A percentile compares a stretch with the other conserved stretches of the same genome.
Evolutionary conservation across 2,329 filamentous ascomycete genomes (phyloP).

Genomic region (Fusarium sp.): DNA sequence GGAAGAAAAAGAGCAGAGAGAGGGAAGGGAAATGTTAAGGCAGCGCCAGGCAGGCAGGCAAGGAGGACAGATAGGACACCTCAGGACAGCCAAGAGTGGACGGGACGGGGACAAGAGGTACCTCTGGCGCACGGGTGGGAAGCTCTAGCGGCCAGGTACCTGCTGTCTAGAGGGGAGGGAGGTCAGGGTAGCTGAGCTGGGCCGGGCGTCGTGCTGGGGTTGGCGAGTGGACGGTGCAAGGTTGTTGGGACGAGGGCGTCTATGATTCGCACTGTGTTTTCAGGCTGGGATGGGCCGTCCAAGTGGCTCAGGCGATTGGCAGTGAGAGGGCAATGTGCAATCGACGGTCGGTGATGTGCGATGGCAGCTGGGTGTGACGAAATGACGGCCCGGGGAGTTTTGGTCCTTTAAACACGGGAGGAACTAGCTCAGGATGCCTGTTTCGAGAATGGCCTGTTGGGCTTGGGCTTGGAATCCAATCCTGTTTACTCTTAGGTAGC

Average conservation of each 20-base stretch:
- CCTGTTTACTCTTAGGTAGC: background rate
- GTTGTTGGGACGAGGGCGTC: constrained; percentile 33
- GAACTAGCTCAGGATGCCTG: background rate
- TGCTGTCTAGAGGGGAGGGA: constrained; percentile 11
- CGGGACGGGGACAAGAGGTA: constrained; percentile 15
- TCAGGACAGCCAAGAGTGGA: background rate
- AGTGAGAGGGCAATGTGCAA: background rate
- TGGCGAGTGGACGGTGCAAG: constrained; percentile 31
- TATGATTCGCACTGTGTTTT: constrained; percentile 37
- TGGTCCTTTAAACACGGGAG: background rate
- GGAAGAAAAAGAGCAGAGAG: constrained; percentile 12
- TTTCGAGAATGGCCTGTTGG: constrained; percentile 4
- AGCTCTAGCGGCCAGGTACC: constrained; percentile 30
- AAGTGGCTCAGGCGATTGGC: background rate
- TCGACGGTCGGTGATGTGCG: background rate
- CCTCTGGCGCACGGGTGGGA: constrained; percentile 7
- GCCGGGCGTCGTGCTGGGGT: constrained; percentile 31
- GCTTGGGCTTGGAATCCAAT: background rate
- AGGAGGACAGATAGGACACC: constrained; percentile 11
- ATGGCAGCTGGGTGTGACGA: constrained; percentile 24
- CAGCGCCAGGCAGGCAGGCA: constrained; percentile 32
- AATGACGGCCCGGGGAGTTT: constrained; percentile 1
- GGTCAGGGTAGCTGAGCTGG: constrained; percentile 23
- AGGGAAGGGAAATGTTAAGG: constrained; percentile 16
- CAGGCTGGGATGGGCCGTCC: constrained; percentile 1